Conservation (phyloP, 805 yeast species). For the Saccharomycopsis capsularis region DNA sequence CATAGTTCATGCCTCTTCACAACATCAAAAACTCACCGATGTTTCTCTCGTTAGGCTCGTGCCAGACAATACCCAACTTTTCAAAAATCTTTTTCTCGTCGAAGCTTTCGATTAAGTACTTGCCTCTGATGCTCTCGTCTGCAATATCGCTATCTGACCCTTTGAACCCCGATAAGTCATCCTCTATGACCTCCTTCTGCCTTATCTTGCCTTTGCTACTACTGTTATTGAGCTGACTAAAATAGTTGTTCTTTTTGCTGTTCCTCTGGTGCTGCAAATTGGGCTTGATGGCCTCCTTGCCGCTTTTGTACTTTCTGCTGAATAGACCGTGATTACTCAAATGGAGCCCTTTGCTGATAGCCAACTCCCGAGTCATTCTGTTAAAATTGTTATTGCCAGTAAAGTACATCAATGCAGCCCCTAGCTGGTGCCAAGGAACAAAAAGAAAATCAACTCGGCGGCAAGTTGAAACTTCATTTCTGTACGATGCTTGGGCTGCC, state of each 20-base stretch:
- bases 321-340: constrained; percentile 42
- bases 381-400: constrained; percentile 50
- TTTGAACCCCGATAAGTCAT: background rate
- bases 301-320: constrained; percentile 11
- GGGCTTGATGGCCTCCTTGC: background rate
- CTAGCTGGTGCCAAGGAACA: constrained; percentile 39
- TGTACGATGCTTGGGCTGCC: constrained; percentile 28
- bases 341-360: constrained; percentile 32
- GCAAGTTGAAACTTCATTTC: constrained; percentile 32
- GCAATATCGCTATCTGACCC: constrained; percentile 13
- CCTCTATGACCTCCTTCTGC: background rate
- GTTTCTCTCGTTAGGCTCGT: constrained; percentile 27
- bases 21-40: constrained; percentile 22
- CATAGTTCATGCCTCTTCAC: too few relatives aligned
- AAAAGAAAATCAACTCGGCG: constrained; percentile 48
- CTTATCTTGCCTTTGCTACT: background rate
- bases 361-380: constrained; percentile 38
- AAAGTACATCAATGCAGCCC: constrained; percentile 45
- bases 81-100: constrained; percentile 41
- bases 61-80: constrained; percentile 34
- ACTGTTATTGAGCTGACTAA: background rate
- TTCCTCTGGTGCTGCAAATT: background rate
- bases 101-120: constrained; percentile 34
- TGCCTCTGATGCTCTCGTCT: constrained; percentile 12
- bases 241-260: too few relatives aligned